Evolutionary conservation across 2,329 filamentous ascomycete genomes (phyloP).

Genomic region (Pseudogymnoascus pannorum): DNA sequence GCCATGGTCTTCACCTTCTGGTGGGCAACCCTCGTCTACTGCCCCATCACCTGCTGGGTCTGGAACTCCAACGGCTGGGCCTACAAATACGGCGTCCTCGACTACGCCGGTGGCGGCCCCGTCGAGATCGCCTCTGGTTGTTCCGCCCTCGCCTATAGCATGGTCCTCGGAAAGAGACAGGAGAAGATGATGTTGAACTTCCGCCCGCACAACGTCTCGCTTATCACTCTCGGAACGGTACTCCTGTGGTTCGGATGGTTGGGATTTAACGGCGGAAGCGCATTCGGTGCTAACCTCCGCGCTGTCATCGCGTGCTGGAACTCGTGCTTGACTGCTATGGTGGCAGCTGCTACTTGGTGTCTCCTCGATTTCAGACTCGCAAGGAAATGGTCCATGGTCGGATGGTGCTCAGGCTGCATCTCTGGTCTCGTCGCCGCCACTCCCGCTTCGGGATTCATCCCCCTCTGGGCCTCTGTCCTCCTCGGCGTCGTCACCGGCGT

Average conservation of each 20-base stretch:
- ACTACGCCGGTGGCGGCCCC: constrained; percentile 93
- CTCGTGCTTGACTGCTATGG: constrained; percentile 85
- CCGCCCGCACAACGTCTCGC: constrained; percentile 96
- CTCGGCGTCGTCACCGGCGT: constrained; percentile 61
- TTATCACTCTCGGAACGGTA: constrained; percentile 93
- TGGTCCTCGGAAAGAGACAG: constrained; percentile 90
- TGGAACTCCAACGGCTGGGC: constrained; percentile 96
- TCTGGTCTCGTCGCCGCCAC: constrained; percentile 65
- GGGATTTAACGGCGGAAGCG: constrained; percentile 94
- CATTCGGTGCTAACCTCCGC: constrained; percentile 89
- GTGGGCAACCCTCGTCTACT: constrained; percentile 97
- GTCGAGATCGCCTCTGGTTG: constrained; percentile 95
- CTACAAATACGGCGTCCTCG: constrained; percentile 82
- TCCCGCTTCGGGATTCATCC: constrained; percentile 60
- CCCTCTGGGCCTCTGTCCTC: constrained; percentile 59
- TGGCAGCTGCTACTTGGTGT: constrained; percentile 88
- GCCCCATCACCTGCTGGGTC: constrained; percentile 90
- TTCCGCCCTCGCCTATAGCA: constrained; percentile 89
- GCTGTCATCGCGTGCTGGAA: constrained; percentile 98
- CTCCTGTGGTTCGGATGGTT: constrained; percentile 99
- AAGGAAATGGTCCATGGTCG: constrained; percentile 82
- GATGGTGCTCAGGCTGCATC: constrained; percentile 66
- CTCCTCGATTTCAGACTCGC: constrained; percentile 91
- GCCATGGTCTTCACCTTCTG: constrained; percentile 93
- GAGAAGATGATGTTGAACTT: constrained; percentile 99